A percentile compares a stretch with the other conserved stretches of the same genome.
These are phyloP conservation scores for Multifurca ochricompacta DNA, from an alignment of 768 basidiomycete species.

Conservation along the genomic window DNA sequence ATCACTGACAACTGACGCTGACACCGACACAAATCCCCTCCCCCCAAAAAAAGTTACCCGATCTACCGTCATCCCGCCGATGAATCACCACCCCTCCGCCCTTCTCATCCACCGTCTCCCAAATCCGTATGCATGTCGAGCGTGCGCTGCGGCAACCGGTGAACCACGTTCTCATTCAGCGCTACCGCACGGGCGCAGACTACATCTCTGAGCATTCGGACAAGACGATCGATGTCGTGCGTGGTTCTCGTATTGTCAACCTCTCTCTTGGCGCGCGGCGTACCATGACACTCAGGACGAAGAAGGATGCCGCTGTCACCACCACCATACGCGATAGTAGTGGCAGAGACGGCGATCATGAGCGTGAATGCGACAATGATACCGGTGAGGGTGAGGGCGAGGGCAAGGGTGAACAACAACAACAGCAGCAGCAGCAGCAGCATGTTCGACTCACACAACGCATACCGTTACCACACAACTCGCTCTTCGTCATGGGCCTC, in stretches of 20 bases:
- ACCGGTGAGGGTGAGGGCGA: not conserved
- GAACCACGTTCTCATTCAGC: conserved; percentile 79
- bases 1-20: too few species aligned
- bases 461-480: conserved; percentile 71
- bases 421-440: not conserved
- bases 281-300: conserved; percentile 64
- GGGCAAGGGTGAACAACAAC: too few species aligned
- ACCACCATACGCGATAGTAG: not conserved
- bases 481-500: conserved; percentile 73
- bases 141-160: conserved; percentile 53
- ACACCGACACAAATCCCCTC: conserved; percentile 29
- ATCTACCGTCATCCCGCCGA: conserved; percentile 81
- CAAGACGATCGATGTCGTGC: conserved; percentile 77
- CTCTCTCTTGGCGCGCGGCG: conserved; percentile 75
- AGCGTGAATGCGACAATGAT: not conserved
- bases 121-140: conserved; percentile 59
- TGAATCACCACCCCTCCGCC: conserved; percentile 57
- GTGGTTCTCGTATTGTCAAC: conserved; percentile 69
- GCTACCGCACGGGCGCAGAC: conserved; percentile 71
- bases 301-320: conserved; percentile 36
- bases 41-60: too few species aligned
- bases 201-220: conserved; percentile 85
- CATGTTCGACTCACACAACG: conserved; percentile 37
- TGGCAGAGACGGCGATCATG: not conserved
- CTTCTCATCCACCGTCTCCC: conserved; percentile 61